Conservation (phyloP, 768 basidiomycete species). For the Cytidiella melzeri region DNA sequence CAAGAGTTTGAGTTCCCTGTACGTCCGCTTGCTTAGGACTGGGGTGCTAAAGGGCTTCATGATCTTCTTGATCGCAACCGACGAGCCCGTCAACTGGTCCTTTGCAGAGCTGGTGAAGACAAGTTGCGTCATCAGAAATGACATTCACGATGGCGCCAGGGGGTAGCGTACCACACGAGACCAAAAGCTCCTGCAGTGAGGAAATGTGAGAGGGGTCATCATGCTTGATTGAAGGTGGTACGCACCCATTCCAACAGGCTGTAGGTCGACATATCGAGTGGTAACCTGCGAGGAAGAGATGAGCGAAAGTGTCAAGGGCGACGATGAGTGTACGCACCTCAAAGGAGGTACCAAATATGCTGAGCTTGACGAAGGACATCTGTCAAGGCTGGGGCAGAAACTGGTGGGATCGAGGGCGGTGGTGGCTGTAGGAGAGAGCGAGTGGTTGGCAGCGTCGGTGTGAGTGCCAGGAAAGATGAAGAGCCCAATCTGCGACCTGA, state of each 20-base stretch:
- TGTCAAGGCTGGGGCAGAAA: constrained; percentile 6
- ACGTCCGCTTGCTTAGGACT: constrained; percentile 96
- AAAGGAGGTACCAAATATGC: constrained; percentile 97
- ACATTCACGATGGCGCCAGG: neutral
- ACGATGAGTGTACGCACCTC: constrained; percentile 48
- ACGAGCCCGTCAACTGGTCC: constrained; percentile 88
- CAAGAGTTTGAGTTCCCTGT: constrained; percentile 94
- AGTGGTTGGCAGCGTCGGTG: neutral
- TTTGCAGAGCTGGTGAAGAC: constrained; percentile 70
- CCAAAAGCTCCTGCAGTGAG: constrained; percentile 78
- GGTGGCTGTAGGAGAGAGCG: constrained; percentile 5
- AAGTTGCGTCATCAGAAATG: constrained; percentile 5
- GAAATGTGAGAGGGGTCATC: neutral
- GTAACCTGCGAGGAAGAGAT: constrained; percentile 60
- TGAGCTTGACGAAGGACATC: constrained; percentile 97
- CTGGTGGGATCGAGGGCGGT: constrained; percentile 3
- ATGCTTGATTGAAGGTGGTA: constrained; percentile 11
- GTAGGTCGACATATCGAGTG: constrained; percentile 97
- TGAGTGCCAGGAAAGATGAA: neutral
- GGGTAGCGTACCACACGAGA: constrained; percentile 78
- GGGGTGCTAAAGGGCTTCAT: constrained; percentile 99
- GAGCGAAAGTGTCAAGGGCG: constrained; percentile 6
- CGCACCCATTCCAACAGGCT: constrained; percentile 98
- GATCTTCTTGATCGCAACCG: constrained; percentile 99
- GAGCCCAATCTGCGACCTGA: neutral